Conservation (phyloP, 306 rosid genomes). For the Prunus campanulata region DNA sequence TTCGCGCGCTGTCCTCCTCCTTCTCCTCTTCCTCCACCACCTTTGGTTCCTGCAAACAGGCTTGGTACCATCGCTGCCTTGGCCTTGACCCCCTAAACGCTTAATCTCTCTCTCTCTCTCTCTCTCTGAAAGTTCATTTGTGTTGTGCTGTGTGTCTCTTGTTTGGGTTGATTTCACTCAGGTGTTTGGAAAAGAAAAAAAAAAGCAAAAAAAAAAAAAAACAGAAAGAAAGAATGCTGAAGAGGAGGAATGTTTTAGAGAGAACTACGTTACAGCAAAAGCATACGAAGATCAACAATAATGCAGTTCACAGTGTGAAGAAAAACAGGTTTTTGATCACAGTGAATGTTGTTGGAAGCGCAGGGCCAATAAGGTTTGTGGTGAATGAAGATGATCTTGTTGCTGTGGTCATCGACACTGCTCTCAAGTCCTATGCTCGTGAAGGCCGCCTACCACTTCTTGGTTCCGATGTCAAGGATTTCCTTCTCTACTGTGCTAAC, state of each 20-base stretch:
- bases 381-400: slow-evolving; percentile 34
- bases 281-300: slow-evolving; percentile 26
- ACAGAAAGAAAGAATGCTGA: neutral
- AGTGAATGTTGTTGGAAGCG: slow-evolving; percentile 29
- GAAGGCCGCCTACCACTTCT: slow-evolving; percentile 35
- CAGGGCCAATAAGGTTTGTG: slow-evolving; percentile 39
- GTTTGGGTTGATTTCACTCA: neutral
- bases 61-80: slow-evolving; percentile 16
- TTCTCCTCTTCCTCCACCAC: slow-evolving; percentile 1
- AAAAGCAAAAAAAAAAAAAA: neutral
- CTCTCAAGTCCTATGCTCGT: slow-evolving; percentile 34
- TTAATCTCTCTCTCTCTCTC: neutral
- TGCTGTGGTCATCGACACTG: slow-evolving; percentile 21
- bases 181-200: neutral
- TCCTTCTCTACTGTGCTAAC: slow-evolving; percentile 30
- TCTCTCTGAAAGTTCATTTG: neutral
- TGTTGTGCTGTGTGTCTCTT: neutral
- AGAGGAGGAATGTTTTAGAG: slow-evolving; percentile 14
- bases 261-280: slow-evolving; percentile 24
- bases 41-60: slow-evolving; percentile 6
- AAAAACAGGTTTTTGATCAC: slow-evolving; percentile 28
- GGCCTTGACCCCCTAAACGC: slow-evolving; percentile 16
- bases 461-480: slow-evolving; percentile 26
- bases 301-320: neutral
- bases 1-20: slow-evolving; percentile 7